phyloP scores from a whole-genome alignment of 2,329 filamentous ascomycete species.

The Bipolaris oryzae region DNA sequence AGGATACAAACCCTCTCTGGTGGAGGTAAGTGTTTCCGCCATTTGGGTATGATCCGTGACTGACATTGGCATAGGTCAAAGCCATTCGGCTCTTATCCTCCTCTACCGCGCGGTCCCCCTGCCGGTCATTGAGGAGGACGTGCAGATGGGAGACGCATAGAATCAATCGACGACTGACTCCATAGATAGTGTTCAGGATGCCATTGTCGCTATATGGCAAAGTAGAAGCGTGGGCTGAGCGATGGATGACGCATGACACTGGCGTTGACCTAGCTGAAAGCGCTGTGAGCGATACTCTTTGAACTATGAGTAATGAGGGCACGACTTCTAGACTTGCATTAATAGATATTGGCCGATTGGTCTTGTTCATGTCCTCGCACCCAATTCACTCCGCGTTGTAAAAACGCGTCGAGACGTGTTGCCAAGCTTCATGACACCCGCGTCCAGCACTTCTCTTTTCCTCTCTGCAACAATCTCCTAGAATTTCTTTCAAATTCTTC shows the following conservation, averaged over 20 bases:
- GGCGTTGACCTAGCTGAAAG: constrained; percentile 40
- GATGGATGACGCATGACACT: constrained; percentile 25
- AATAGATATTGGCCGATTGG: constrained; percentile 8
- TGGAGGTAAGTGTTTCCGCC: constrained; percentile 65
- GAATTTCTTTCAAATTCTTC: neutral
- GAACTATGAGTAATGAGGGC: constrained; percentile 25
- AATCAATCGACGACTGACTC: neutral
- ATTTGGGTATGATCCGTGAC: neutral
- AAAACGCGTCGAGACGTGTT: constrained; percentile 21
- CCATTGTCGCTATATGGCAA: neutral
- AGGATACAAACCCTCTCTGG: constrained; percentile 90
- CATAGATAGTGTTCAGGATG: neutral
- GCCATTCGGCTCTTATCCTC: constrained; percentile 80
- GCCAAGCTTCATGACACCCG: constrained; percentile 19
- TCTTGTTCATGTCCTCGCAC: constrained; percentile 11
- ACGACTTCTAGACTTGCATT: constrained; percentile 24
- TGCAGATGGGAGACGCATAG: constrained; percentile 38
- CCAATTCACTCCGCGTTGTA: constrained; percentile 29
- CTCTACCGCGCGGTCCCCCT: constrained; percentile 78
- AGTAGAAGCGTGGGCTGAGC: constrained; percentile 5
- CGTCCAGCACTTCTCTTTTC: neutral
- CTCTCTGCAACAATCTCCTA: neutral
- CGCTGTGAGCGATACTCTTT: constrained; percentile 13
- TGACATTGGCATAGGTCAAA: constrained; percentile 60
- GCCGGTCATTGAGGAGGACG: constrained; percentile 61